These are phyloP conservation scores for Onygenales sp. DNA, from an alignment of 2,329 filamentous ascomycete genomes.

Conservation along the genomic window DNA sequence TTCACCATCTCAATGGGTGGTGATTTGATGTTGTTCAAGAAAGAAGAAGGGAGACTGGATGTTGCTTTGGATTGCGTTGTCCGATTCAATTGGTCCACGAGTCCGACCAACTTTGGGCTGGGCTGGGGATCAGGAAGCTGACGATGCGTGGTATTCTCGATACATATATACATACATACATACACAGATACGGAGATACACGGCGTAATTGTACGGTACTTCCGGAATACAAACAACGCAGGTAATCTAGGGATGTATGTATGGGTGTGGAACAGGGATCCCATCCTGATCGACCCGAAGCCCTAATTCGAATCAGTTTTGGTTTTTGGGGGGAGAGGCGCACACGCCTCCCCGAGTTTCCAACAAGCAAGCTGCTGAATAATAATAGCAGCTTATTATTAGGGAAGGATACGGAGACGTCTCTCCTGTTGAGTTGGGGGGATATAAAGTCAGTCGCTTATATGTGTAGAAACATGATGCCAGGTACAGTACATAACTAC, in stretches of 20 bases:
- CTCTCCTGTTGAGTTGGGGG: too few relatives aligned
- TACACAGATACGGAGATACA: too few relatives aligned
- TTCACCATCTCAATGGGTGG: not conserved
- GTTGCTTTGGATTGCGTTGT: not conserved
- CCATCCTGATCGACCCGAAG: conserved; percentile 2
- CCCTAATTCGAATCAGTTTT: not conserved
- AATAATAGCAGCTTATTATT: not conserved
- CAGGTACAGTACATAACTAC: too few relatives aligned
- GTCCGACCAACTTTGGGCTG: not conserved
- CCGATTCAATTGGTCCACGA: not conserved
- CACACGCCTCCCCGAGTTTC: not conserved
- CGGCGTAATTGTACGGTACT: not conserved
- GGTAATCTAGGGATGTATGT: not conserved
- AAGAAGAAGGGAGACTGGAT: too few relatives aligned
- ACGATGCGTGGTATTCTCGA: too few relatives aligned
- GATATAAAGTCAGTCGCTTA: too few relatives aligned
- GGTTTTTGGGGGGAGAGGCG: not conserved
- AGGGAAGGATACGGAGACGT: too few relatives aligned
- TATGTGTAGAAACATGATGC: too few relatives aligned
- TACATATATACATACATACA: too few relatives aligned
- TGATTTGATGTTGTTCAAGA: too few relatives aligned
- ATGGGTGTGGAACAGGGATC: not conserved
- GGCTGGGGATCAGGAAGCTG: not conserved
- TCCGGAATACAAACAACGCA: not conserved
- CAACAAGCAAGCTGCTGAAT: not conserved